Conservation (phyloP, 495 filamentous ascomycete genomes). For the Aspergillus saccharolyticus region DNA sequence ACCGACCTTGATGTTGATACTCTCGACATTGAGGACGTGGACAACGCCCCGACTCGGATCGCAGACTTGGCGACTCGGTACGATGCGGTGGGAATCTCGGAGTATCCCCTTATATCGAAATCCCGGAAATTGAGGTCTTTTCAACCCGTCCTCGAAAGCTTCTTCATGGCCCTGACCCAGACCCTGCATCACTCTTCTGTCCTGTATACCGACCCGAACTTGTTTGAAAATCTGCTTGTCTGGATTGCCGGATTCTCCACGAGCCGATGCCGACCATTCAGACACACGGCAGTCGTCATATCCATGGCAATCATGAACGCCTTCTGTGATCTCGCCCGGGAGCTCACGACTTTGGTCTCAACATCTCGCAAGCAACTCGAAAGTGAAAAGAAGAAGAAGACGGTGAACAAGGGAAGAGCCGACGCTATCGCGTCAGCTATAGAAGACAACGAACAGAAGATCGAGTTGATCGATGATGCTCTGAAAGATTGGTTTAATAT, state of each 20-base stretch:
- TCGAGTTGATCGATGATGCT: conserved; percentile 56
- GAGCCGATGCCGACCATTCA: conserved; percentile 74
- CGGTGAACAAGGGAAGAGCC: conserved; percentile 68
- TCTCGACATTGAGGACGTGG: conserved; percentile 80
- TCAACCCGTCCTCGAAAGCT: conserved; percentile 66
- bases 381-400: conserved; percentile 70
- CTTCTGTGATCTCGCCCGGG: conserved; percentile 58
- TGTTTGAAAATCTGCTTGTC: conserved; percentile 78
- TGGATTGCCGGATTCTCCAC: conserved; percentile 89
- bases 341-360: conserved; percentile 61
- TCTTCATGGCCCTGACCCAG: conserved; percentile 68
- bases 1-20: conserved; percentile 66
- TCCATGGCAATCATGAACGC: conserved; percentile 68
- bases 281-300: conserved; percentile 85
- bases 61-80: conserved; percentile 77
- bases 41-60: conserved; percentile 65
- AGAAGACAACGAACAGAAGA: conserved; percentile 58
- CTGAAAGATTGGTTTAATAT: conserved; percentile 82
- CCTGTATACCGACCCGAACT: conserved; percentile 64
- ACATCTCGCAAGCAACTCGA: conserved; percentile 76
- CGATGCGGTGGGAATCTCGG: conserved; percentile 69
- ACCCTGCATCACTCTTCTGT: conserved; percentile 69
- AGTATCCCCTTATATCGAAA: conserved; percentile 90
- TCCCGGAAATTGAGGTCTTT: conserved; percentile 67
- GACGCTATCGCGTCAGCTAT: conserved; percentile 63